These are phyloP conservation scores for Carex scoparia DNA, from an alignment of 176 grass and related monocot species.

Conservation along the genomic window DNA sequence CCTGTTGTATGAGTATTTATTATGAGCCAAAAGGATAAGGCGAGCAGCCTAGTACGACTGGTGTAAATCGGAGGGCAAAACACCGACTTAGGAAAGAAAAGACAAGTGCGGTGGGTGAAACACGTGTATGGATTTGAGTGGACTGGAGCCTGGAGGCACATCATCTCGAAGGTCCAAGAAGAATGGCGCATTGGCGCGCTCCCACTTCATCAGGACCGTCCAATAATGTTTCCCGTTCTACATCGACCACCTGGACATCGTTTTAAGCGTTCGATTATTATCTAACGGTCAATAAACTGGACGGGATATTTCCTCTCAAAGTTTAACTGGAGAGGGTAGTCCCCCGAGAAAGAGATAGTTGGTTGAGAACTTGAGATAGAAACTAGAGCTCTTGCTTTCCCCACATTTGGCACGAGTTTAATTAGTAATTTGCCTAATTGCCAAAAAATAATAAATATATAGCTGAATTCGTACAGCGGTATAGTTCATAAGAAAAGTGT, in stretches of 20 bases:
- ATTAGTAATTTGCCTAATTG: too few species aligned
- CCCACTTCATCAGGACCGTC: neutral
- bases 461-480: too few species aligned
- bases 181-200: neutral
- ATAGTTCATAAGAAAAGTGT: neutral
- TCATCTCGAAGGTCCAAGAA: neutral
- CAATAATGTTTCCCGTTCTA: neutral
- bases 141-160: neutral
- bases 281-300: too few species aligned
- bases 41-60: neutral
- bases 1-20: neutral
- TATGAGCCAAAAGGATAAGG: neutral
- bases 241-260: too few species aligned
- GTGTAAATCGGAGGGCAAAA: neutral
- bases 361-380: too few species aligned
- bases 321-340: too few species aligned
- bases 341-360: too few species aligned
- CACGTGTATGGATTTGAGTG: slow-evolving; percentile 1
- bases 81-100: neutral
- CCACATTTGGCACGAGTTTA: too few species aligned
- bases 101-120: neutral
- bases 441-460: too few species aligned
- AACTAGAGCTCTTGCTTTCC: neutral
- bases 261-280: neutral
- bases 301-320: too few species aligned